Evolutionary conservation across 805 yeast genomes (phyloP), one percentile per base, ranked within the genome.

Genomic region (Saccharomycopsis javanensis): DNA sequence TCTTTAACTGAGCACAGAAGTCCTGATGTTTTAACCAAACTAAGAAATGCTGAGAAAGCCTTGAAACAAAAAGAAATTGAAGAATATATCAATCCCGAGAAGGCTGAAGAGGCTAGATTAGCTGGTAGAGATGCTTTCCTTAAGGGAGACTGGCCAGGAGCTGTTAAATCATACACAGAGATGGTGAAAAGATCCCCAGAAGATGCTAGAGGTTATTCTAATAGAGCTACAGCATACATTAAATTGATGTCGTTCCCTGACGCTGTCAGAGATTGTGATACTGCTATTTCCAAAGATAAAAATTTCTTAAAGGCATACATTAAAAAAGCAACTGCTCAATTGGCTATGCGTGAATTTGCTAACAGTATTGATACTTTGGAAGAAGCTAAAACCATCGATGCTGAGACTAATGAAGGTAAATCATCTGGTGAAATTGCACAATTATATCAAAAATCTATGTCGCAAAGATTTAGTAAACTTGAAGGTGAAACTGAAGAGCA

Each of bases 201-300:
- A 57, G 98, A 94, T 72, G 95, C 96, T 25, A 83, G 97, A 72
- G 98, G 97, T 58, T 94, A 90, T 72, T 90, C 96, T 35, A 94
- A 94, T 76, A 86, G 99, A 74, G 99, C 99, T 55, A 99, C 99
- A 42, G 96, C 96, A 1, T 80, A 86, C 69, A 85, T 96, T 51
- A 94, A 94, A 73, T 80, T 94, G 64, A 82, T 92, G 87, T 88
- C 97, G 11, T 94, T 92, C 86, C 97, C 97, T 18, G 98, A 92
- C 64, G 97, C 96, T 16, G 85, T 94, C 58, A 79, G 80, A 65
- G 99, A 94, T 73, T 90, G 97, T 76, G 88, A 92, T 67, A 70
- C 74, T 58, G 99, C 99, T 37, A 88, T 94, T 65, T 82, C 80
- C 68, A 81, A 83, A 64, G 98, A 94, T 71, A 96, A 97, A 51